Evolutionary conservation across 2,329 filamentous ascomycete species (phyloP).

Genomic region (Paramyrothecium roridum): DNA sequence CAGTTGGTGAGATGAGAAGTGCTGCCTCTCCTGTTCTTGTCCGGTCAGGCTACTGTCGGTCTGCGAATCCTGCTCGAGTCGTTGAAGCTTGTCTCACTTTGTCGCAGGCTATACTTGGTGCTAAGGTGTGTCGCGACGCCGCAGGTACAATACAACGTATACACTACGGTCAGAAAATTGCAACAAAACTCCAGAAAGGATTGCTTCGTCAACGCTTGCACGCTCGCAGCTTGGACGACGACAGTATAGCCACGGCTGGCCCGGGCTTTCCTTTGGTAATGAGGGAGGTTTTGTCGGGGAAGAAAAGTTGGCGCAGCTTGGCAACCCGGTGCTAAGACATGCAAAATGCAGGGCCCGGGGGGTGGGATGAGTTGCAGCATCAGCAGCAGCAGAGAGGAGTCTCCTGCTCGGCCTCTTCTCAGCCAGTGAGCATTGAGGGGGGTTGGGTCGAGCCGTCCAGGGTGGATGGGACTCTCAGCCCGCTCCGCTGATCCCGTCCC

Average conservation of each 20-base stretch:
- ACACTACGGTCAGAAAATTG: background rate
- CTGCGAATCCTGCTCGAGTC: too few species aligned
- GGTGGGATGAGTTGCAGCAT: background rate
- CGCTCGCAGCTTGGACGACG: background rate
- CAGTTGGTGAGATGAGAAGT: too few species aligned
- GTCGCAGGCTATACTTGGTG: background rate
- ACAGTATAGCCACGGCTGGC: background rate
- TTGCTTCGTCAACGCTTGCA: background rate
- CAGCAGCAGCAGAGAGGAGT: background rate
- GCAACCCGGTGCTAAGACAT: background rate
- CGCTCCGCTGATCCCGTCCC: conserved; percentile 1
- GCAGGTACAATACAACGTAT: too few species aligned
- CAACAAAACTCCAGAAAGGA: background rate
- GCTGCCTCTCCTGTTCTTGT: too few species aligned
- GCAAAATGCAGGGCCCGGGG: background rate
- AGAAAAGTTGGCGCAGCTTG: background rate
- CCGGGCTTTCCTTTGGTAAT: background rate
- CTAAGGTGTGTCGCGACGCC: too few species aligned
- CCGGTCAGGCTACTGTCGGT: too few species aligned
- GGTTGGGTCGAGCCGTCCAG: background rate
- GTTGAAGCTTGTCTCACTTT: background rate
- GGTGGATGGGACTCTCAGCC: conserved; percentile 1
- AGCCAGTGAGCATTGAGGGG: background rate
- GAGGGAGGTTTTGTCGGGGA: background rate
- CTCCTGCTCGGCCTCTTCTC: background rate